Base-by-base conservation (phyloP, 179 eudicot genomes). In the Spergularia azorica region DNA sequence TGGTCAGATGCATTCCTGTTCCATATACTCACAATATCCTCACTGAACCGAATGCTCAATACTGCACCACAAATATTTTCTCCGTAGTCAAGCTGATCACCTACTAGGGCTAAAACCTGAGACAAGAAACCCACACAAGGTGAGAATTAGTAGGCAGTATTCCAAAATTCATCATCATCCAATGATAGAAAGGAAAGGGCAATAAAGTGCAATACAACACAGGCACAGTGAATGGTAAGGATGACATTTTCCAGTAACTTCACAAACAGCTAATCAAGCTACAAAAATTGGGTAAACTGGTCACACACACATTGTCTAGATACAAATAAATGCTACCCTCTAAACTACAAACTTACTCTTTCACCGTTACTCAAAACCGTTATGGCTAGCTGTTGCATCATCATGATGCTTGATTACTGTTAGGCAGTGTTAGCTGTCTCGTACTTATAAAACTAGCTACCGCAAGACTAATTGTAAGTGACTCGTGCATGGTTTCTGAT, bases 11-110 rank as follows among this genome's bases (percentile, higher is more conserved):
- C 95, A 85, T 91, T 90, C 78, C 93, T 92, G 72, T 93, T 95
- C 98, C 98, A 95, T 62, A 95, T 91, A 61, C 97, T 93, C 87
- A 95, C 52, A 79, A 95, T 93, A 68, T 93, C 98, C 86, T 95
- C 98, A 70, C 86, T 93, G 76, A 91, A 91, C 41, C 98, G 90
- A 70, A 91, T 80, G 79, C 98, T 95, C 64, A 95, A 82, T 26
- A 95, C 98, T 20, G 89, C 95, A 57, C 98, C 98, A 73, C 98
- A 95, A 57, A 95, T 83, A 78, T 95, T 84, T 48, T 91, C 93
- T 51, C 97, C 91, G 67, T 91, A 88, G 77, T 93, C 98, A 58
- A 95, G 93, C 78, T 95, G 97, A 79, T 91, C 91, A 75, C 98
- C 98, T 16, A 95, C 89, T 70, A 95, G 81, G 20, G 98, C 98